Conservation (phyloP, 2,329 filamentous ascomycete species). For the Lizonia empirigonia region DNA sequence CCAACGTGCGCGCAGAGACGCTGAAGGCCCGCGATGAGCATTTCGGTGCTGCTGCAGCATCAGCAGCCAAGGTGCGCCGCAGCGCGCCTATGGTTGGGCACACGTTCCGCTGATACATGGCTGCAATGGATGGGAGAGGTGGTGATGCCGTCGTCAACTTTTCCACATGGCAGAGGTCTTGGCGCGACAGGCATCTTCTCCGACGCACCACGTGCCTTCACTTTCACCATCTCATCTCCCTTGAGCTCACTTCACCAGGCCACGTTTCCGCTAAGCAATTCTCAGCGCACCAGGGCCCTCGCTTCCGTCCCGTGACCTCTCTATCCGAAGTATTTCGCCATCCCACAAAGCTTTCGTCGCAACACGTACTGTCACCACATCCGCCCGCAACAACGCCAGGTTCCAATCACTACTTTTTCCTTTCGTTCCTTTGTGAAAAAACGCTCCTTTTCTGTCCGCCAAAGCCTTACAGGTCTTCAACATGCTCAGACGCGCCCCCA, state of each 20-base stretch:
- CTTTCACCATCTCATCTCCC: conserved; percentile 13
- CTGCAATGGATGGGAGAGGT: conserved; percentile 24
- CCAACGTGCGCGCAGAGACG: conserved; percentile 31
- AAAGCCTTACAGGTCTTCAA: conserved; percentile 14
- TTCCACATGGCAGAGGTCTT: conserved; percentile 36
- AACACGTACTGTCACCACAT: neutral
- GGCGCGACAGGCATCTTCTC: conserved; percentile 33
- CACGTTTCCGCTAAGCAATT: conserved; percentile 2
- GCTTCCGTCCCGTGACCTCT: conserved; percentile 5
- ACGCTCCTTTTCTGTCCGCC: conserved; percentile 1
- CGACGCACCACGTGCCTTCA: conserved; percentile 21
- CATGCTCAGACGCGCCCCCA: conserved; percentile 72
- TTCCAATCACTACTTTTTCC: conserved; percentile 10
- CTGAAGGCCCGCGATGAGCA: conserved; percentile 34
- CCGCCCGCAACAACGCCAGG: neutral
- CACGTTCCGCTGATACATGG: conserved; percentile 45
- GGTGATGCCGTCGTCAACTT: conserved; percentile 30
- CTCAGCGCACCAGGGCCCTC: neutral
- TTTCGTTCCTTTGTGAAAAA: neutral
- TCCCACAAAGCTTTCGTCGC: conserved; percentile 2
- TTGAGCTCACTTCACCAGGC: conserved; percentile 3
- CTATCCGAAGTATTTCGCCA: neutral
- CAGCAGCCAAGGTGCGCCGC: conserved; percentile 28
- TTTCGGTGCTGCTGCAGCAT: conserved; percentile 26
- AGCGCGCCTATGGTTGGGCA: conserved; percentile 43